These are phyloP conservation scores for Eimeria sp. DNA, from an alignment of 169 alveolate species.

Conservation along the genomic window DNA sequence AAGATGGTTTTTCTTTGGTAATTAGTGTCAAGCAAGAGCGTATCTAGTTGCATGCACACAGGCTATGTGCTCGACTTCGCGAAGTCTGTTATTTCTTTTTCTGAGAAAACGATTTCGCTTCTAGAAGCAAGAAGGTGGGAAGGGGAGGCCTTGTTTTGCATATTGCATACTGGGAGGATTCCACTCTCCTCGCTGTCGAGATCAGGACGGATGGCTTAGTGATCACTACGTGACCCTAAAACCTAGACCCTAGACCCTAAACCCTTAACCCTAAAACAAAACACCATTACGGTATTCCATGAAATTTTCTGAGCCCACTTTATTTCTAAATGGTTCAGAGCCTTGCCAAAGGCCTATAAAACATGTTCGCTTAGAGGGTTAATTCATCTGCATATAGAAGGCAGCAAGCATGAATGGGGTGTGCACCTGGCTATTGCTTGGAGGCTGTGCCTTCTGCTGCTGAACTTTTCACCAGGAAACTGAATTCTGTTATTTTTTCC, in stretches of 20 bases:
- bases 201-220: neutral
- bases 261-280: too few species aligned
- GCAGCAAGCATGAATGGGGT: neutral
- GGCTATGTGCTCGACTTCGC: neutral
- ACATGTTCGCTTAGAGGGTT: neutral
- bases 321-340: neutral
- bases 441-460: neutral
- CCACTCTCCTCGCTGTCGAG: neutral
- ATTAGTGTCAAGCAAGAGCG: neutral
- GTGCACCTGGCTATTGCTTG: neutral
- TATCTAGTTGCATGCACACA: neutral
- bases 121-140: neutral
- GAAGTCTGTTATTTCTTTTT: neutral
- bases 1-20: neutral
- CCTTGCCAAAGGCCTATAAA: neutral
- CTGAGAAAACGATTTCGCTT: neutral
- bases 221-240: too few species aligned
- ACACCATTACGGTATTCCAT: neutral
- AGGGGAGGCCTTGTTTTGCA: neutral
- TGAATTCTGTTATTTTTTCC: neutral
- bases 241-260: too few species aligned
- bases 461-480: neutral
- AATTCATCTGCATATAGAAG: neutral
- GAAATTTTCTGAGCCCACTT: neutral
- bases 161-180: neutral